A percentile compares a stretch with the other conserved stretches of the same genome.
phyloP scores from a whole-genome alignment of 1,284 basidiomycete genomes.

The Pseudozyma pruni region DNA sequence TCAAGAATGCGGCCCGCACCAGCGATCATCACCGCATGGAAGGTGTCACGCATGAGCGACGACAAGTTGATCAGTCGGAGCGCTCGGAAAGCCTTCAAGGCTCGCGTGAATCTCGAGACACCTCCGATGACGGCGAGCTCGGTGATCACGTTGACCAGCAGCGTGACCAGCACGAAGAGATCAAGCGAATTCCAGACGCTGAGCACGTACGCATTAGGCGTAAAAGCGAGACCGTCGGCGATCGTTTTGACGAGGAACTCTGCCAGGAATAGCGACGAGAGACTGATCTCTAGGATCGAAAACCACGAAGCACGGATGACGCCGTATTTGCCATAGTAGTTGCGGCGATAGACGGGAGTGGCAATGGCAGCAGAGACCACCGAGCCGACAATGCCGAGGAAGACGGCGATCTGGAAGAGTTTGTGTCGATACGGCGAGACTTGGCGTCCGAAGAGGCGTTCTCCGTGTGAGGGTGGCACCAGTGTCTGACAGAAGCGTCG shows the following conservation, averaged over 20 bases:
- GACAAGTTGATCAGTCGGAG: slow-evolving; percentile 83
- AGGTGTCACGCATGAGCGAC: slow-evolving; percentile 81
- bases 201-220: slow-evolving; percentile 91
- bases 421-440: slow-evolving; percentile 73
- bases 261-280: slow-evolving; percentile 80
- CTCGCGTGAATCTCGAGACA: slow-evolving; percentile 82
- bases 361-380: slow-evolving; percentile 87
- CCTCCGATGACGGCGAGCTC: slow-evolving; percentile 79
- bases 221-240: slow-evolving; percentile 86
- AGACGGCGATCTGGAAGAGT: slow-evolving; percentile 80
- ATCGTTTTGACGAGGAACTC: slow-evolving; percentile 92
- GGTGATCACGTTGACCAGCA: slow-evolving; percentile 83
- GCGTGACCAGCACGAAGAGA: slow-evolving; percentile 83
- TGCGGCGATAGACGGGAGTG: slow-evolving; percentile 83
- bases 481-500: slow-evolving; percentile 84
- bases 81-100: slow-evolving; percentile 88
- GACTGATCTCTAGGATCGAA: slow-evolving; percentile 80
- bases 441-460: slow-evolving; percentile 74
- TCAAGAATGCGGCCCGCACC: slow-evolving; percentile 88
- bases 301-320: slow-evolving; percentile 82
- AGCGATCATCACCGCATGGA: slow-evolving; percentile 89
- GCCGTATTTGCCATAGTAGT: slow-evolving; percentile 77
- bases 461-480: slow-evolving; percentile 82
- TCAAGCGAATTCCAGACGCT: slow-evolving; percentile 94
- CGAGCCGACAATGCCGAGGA: slow-evolving; percentile 82